Base-by-base conservation (phyloP, 225 moss, liverwort and hornwort genomes). In the Pseudoscleropodium purum region DNA sequence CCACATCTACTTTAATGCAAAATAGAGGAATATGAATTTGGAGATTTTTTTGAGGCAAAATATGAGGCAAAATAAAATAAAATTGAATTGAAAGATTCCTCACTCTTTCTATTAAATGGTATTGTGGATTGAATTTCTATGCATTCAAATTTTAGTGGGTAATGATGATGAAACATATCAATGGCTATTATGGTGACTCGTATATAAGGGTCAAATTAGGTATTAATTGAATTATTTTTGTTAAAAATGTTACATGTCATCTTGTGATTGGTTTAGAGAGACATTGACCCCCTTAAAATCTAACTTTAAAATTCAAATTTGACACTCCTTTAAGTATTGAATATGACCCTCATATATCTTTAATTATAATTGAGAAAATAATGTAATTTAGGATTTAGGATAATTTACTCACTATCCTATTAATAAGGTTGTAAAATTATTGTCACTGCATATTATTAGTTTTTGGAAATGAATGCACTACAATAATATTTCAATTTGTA, bases 171-270 rank as follows among this genome's bases (percentile, higher is more conserved):
- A n/a, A n/a, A 21, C 5, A 39, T 14, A 70, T 70, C 70, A 1
- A 24, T 39, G 2, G 14, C 7, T 39, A 70, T 23, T 5, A n/a
- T 69, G 3, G 1, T 68, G 9, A 37, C 1, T 4, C 24, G 4
- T 39, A 13, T 2, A 39, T 14, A 2, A n/a, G 1, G 24, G 1
- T n/a, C 1, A 24, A 6, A n/a, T n/a, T n/a, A 13, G 8, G 3
- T 1, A 25, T 24, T 39, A 70, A 14, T 24, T 70, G 4, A 5
- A 7, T n/a, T 8, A 39, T 25, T 39, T 69, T 39, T 13, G 7
- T 69, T 11, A 23, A 24, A 69, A 13, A 3, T 13, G 7, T 25
- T 14, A 39, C 5, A 8, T 70, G 3, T 70, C 39, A 74, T 45
- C 10, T 74, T 74, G 6, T 29, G 9, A 43, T 43, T 27, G 27